Conservation (phyloP, 2,329 filamentous ascomycete species). For the Penicillium sclerotiorum region DNA sequence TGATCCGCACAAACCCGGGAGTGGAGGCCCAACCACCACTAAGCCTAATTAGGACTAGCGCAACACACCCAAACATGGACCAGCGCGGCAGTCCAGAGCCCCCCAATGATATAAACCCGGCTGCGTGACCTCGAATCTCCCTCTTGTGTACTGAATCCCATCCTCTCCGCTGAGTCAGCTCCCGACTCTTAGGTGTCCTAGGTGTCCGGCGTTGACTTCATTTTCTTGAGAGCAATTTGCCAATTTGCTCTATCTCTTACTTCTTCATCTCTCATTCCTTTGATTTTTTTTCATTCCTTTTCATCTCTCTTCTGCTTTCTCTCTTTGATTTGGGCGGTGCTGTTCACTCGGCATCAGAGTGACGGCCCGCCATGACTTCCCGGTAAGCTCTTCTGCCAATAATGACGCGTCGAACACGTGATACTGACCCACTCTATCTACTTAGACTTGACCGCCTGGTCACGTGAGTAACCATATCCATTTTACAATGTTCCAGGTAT, state of each 20-base stretch:
- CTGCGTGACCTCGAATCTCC: conserved; percentile 47
- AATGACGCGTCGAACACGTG: conserved; percentile 25
- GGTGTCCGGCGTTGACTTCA: conserved; percentile 24
- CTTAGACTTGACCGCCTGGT: conserved; percentile 78
- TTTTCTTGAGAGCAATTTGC: conserved; percentile 18
- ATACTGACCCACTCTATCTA: conserved; percentile 35
- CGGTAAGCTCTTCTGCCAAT: conserved; percentile 39
- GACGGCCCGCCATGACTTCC: conserved; percentile 44
- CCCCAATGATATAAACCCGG: conserved; percentile 52
- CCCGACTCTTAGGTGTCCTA: conserved; percentile 18
- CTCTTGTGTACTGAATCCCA: conserved; percentile 30
- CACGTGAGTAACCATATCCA: conserved; percentile 66
- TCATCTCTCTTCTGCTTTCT: conserved; percentile 13
- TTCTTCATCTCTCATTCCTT: too few relatives aligned
- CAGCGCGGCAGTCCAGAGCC: conserved; percentile 42
- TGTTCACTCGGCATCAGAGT: conserved; percentile 28
- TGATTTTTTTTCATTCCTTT: conserved; percentile 12
- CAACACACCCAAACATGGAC: conserved; percentile 42
- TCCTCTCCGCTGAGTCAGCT: conserved; percentile 28
- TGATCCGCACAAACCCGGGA: conserved; percentile 29
- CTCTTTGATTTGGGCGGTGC: conserved; percentile 17
- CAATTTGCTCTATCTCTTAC: too few relatives aligned
- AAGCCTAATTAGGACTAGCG: conserved; percentile 34
- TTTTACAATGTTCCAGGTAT: not conserved
- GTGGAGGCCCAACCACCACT: conserved; percentile 31